Base-by-base conservation (phyloP, 1,284 basidiomycete species). In the Ganoderma multipileum region DNA sequence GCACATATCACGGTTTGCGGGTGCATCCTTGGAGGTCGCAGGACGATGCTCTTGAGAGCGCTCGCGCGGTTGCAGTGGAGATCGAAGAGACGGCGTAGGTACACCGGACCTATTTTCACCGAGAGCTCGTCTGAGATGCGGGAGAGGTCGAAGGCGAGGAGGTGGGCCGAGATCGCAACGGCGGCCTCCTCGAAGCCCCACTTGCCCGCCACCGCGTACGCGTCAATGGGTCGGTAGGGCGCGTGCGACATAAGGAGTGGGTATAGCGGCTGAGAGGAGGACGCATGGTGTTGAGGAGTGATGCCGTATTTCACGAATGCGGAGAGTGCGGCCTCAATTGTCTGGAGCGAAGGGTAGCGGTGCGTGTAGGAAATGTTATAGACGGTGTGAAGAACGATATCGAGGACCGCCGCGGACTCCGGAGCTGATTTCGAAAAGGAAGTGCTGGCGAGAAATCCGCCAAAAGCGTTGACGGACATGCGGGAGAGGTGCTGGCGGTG, bases 61-160 rank as follows among this genome's bases (percentile, higher is more conserved):
- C 79, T 78, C n/a, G 76, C 69, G 42, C 82, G 79, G 4, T 76
- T 74, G 8, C 76, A 69, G 68, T 82, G 82, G 20, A 83, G 75
- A 71, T 77, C 78, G 69, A 80, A 76, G 1, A 84, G 78, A 47
- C 80, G 77, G 65, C 77, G 79, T 47, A 83, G 75, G 66, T 83
- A 83, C 0, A 78, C 30, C 0, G 81, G 75, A 8, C 81, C 81
- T 70, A 83, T 82, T 38, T 71, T 70, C 8, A 63, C 38, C 1
- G 76, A 77, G 20, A 77, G 66, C 54, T 77, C 79, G 71, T 83
- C 81, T 8, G 78, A 75, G 55, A 83, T 61, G 36, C 65, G 61
- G 1, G 74, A 65, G n/a, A 81, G 70, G 23, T 75, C 65, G 58
- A 75, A 74, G 20, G 77, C 73, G 3, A 83, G 76, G 16, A 82